A percentile compares a stretch with the other conserved stretches of the same genome.
phyloP scores from a whole-genome alignment of 208 protist genomes.

The Leishmania mexicana region DNA sequence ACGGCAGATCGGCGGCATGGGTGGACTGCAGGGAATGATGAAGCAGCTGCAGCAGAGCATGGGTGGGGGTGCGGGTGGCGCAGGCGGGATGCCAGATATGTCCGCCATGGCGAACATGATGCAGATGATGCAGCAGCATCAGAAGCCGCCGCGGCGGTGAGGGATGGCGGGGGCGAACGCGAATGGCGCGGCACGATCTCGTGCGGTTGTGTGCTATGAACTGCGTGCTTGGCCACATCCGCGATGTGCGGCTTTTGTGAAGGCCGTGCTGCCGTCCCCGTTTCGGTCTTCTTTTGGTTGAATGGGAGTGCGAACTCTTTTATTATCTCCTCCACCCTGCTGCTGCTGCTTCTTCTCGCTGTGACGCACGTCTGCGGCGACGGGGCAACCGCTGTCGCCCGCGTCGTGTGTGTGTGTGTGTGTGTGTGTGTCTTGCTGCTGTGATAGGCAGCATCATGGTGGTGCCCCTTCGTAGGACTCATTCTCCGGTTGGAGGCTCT shows the following conservation, averaged over 20 bases:
- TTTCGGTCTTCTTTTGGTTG: no score
- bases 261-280: neutral
- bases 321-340: neutral
- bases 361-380: neutral
- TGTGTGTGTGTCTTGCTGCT: neutral
- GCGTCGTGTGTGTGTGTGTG: neutral
- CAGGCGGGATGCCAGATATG: conserved; percentile 51
- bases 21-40: conserved; percentile 90
- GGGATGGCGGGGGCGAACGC: neutral
- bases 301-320: no score
- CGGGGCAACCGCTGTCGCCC: neutral
- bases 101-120: conserved; percentile 54
- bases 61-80: conserved; percentile 35
- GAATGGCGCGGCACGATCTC: neutral
- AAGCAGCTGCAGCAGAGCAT: conserved; percentile 67
- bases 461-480: neutral
- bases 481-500: neutral
- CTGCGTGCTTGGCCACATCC: neutral
- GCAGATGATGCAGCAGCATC: conserved; percentile 48
- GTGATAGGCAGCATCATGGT: neutral
- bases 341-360: neutral
- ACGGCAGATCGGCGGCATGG: conserved; percentile 81
- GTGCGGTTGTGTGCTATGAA: neutral
- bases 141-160: conserved; percentile 23
- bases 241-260: neutral